Conservation (phyloP, 345 rosid genomes). For the Dimocarpus longan region DNA sequence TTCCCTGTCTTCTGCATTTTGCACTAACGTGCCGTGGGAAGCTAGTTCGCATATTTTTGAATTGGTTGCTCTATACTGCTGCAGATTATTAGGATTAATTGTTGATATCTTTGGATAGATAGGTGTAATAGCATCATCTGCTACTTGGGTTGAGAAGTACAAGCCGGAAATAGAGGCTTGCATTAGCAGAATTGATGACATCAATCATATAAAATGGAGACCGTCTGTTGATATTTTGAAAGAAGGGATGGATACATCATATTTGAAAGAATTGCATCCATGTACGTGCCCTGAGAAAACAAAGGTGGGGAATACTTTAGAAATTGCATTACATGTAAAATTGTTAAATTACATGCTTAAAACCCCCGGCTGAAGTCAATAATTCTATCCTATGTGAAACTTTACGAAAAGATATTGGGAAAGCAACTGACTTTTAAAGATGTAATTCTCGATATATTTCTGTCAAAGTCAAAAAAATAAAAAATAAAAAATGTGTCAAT, state of each 20-base stretch:
- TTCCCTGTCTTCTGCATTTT: neutral
- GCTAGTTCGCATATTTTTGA: constrained; percentile 14
- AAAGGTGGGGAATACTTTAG: constrained; percentile 49
- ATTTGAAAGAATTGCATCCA: constrained; percentile 43
- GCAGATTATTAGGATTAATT: constrained; percentile 85
- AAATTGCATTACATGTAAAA: constrained; percentile 7
- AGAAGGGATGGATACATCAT: constrained; percentile 70
- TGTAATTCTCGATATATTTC: neutral
- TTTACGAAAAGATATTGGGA: neutral
- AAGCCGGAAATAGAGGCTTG: constrained; percentile 61
- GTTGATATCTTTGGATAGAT: constrained; percentile 87
- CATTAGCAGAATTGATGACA: constrained; percentile 53
- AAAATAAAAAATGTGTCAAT: too few relatives aligned
- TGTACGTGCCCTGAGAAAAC: constrained; percentile 58
- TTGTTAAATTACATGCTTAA: neutral
- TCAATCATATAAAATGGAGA: constrained; percentile 82
- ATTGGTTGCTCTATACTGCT: constrained; percentile 11
- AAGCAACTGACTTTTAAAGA: neutral
- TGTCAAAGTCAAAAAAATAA: neutral
- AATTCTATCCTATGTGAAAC: neutral
- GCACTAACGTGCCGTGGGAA: neutral
- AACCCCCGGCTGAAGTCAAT: neutral
- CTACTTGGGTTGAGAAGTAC: constrained; percentile 95
- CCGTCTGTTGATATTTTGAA: constrained; percentile 84
- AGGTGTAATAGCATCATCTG: constrained; percentile 94